Base-by-base conservation (phyloP, 176 grass and related monocot genomes). In the Metroxylon sagu region DNA sequence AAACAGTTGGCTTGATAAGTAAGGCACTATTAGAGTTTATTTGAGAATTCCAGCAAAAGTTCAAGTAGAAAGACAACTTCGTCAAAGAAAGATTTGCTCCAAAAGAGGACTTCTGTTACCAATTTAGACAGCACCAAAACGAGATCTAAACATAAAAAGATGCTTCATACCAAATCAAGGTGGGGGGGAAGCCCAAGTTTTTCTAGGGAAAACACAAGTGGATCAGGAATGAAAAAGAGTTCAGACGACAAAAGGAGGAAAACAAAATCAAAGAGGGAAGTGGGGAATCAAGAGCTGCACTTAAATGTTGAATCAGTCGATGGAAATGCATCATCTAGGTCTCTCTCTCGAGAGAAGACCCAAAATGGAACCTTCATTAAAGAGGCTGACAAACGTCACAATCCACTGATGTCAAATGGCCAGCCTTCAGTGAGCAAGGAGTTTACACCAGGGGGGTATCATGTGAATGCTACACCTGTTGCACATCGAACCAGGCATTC, bases 121-220 rank as follows among this genome's bases (percentile, higher is more conserved):
- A 18, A 74, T 49, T 70, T 48, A 66, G 39, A 71, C 67, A 74
- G 65, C 19, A 61, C 77, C 52, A 51, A 26, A 3, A 76, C 75
- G 64, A 57, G 67, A 43, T 82, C 75, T 43, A 87, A 75, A 75
- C 74, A 29, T 69, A 82, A 35, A 76, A 83, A 72, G 62, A 48
- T 64, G 64, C n/a, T 21, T 19, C 21, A 30, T 48, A 63, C 7
- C 8, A 23, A 63, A 49, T 21, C 27, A 43, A 43, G 35, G 7
- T 12, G 35, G 48, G 62, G 63, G 26, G 5, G 18, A 54, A 69
- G 48, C 35, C 54, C 54, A 3, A 55, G 68, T 3, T 68, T 63
- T 68, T 61, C 21, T 54, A 75, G 66, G 59, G 56, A 63, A 53
- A 28, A 29, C 56, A 16, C 35, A 7, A 57, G 18, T 64, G 31